Base-by-base conservation (phyloP, 352 stramenopile species). In the Globisporangium yorkense region DNA sequence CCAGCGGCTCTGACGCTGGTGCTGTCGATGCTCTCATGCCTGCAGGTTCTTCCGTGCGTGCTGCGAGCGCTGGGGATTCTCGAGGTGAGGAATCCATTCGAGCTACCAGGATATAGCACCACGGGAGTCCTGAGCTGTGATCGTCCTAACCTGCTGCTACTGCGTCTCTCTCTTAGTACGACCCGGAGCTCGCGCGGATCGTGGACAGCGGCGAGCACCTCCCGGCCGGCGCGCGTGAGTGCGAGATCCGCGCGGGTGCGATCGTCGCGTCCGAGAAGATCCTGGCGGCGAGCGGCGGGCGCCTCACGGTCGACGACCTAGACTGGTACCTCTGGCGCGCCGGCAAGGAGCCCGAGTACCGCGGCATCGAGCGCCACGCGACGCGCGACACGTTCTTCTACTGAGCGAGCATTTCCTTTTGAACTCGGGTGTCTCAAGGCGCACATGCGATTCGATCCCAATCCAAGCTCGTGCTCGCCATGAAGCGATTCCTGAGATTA, bases 291-390 rank as follows among this genome's bases (percentile, higher is more conserved):
- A 80, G 74, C 55, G 67, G 82, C 4, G 81, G 78, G 20, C 68
- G 66, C n/a, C 29, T 88, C 27, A 52, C 45, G n/a, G 63, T 58
- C 3, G 57, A 79, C 8, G 78, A 82, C 31, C 55, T 93, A 9
- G 77, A 84, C 64, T 79, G 63, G 18, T 93, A 90, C 61, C 65
- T 93, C 18, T 90, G 84, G 84, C 79, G 80, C 29, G 56, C 90
- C 37, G 73, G 80, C 61, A 93, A 93, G 68, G 79, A 91, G 43
- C 72, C 78, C 8, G 70, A 69, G 10, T 91, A 88, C 59, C 80
- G 84, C 2, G 43, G 64, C 12, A 54, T 90, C n/a, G 74, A 89
- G 56, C 79, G 84, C 45, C 84, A 93, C 54, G 70, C 79, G 20
- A 91, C 84, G 15, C 77, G 78, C 51, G 63, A 84, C 49, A 89